phyloP scores from a whole-genome alignment of 805 yeast species.

The Ogataea trehaloabstinens region DNA sequence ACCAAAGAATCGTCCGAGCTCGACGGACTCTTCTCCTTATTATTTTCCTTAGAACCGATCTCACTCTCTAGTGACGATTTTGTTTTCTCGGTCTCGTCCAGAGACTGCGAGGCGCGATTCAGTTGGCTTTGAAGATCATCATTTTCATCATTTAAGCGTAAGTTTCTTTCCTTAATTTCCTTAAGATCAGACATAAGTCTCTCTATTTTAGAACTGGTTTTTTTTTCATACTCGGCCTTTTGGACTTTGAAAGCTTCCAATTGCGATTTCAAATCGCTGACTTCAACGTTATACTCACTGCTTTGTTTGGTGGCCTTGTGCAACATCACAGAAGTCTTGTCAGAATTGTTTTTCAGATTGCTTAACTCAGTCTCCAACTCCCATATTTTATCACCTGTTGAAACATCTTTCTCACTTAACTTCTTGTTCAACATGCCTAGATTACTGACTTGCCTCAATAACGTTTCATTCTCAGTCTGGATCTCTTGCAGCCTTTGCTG shows the following conservation, averaged over 20 bases:
- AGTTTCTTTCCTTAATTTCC: slow-evolving; percentile 50
- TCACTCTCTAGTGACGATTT: too few species aligned
- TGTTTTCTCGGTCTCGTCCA: too few species aligned
- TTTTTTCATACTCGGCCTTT: slow-evolving; percentile 39
- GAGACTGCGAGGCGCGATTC: slow-evolving; percentile 11
- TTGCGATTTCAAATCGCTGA: slow-evolving; percentile 41
- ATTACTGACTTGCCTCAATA: slow-evolving; percentile 36
- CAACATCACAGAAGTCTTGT: slow-evolving; percentile 39
- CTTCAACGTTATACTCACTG: slow-evolving; percentile 18
- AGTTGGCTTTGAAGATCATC: slow-evolving; percentile 48
- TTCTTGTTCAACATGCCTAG: slow-evolving; percentile 31
- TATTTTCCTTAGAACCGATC: too few species aligned
- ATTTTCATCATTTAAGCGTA: slow-evolving; percentile 67
- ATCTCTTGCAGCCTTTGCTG: slow-evolving; percentile 40
- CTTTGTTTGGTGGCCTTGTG: slow-evolving; percentile 40
- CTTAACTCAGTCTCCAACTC: slow-evolving; percentile 53
- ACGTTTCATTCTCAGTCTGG: slow-evolving; percentile 42
- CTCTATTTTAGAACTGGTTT: slow-evolving; percentile 35
- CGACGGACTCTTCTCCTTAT: too few species aligned
- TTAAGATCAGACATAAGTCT: slow-evolving; percentile 41
- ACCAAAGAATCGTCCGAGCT: too few species aligned
- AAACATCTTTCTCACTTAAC: slow-evolving; percentile 42
- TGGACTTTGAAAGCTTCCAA: slow-evolving; percentile 45
- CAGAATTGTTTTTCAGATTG: slow-evolving; percentile 41
- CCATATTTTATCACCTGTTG: slow-evolving; percentile 60